Conservation (phyloP, 441 rosid species). For the Aleurites moluccanus region DNA sequence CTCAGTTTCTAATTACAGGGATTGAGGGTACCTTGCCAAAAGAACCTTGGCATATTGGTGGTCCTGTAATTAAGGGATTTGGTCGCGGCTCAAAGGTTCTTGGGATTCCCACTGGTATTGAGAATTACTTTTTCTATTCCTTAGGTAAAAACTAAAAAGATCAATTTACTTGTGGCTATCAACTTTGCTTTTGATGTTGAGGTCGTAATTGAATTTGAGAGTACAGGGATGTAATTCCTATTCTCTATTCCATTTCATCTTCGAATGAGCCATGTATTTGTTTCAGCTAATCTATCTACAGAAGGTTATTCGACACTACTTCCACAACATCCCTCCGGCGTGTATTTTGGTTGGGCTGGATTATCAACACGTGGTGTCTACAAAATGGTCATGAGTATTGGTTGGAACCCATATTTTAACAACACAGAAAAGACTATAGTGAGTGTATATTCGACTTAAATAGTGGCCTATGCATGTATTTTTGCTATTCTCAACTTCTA, state of each 20-base stretch:
- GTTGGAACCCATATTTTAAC: conserved; percentile 91
- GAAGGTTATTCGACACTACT: conserved; percentile 56
- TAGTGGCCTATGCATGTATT: neutral
- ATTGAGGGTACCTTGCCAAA: conserved; percentile 72
- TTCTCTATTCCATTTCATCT: neutral
- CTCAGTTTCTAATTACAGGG: conserved; percentile 55
- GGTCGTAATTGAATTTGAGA: neutral
- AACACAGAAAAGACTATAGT: conserved; percentile 83
- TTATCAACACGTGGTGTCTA: conserved; percentile 58
- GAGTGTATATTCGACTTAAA: conserved; percentile 31
- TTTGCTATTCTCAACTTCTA: neutral
- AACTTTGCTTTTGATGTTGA: neutral
- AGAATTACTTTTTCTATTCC: neutral
- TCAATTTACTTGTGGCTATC: neutral
- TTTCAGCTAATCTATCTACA: conserved; percentile 79
- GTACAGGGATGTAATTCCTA: neutral
- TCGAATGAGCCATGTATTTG: conserved; percentile 16
- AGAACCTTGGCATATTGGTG: conserved; percentile 81
- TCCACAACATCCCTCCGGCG: conserved; percentile 72
- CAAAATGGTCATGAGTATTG: conserved; percentile 95
- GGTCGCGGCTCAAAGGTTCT: conserved; percentile 96
- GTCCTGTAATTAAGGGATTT: conserved; percentile 84
- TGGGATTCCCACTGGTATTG: conserved; percentile 84
- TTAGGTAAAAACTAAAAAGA: neutral
- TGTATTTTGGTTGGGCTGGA: conserved; percentile 92